phyloP scores from a whole-genome alignment of 208 protist species.

The Leishmania arabica region DNA sequence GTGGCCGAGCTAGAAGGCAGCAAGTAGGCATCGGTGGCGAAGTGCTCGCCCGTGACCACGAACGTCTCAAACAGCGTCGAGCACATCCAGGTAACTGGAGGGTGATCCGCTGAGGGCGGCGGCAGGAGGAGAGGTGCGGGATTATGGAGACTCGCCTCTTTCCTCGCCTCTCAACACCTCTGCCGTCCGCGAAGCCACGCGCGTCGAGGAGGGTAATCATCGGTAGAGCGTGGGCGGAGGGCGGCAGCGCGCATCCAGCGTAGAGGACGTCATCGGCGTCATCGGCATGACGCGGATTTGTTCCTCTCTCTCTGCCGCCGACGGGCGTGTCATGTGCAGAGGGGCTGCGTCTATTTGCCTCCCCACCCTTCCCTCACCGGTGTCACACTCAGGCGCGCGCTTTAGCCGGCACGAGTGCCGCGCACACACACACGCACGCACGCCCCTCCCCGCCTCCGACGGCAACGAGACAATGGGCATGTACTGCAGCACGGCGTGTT shows the following conservation, averaged over 20 bases:
- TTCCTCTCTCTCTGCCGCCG: background rate
- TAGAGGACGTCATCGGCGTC: background rate
- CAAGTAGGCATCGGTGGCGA: background rate
- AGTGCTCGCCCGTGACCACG: background rate
- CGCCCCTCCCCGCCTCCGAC: too few species aligned
- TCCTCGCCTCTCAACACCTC: background rate
- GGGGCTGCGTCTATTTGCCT: background rate
- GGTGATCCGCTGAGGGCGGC: background rate
- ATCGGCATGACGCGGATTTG: background rate
- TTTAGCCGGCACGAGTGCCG: too few species aligned
- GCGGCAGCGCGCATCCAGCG: background rate
- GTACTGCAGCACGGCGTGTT: too few species aligned
- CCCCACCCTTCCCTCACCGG: too few species aligned
- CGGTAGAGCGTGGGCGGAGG: background rate
- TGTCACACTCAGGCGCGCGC: too few species aligned
- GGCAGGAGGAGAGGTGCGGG: background rate
- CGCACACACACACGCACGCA: background rate
- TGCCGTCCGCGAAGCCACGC: background rate
- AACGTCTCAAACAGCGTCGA: background rate
- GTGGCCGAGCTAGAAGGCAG: constrained; percentile 19
- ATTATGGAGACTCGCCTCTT: background rate
- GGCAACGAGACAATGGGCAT: too few species aligned
- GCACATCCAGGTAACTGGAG: background rate
- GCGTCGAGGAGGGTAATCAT: background rate
- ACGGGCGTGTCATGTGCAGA: background rate